phyloP scores from a whole-genome alignment of 371 early-diverging fungal species.

The Apophysomyces variabilis region DNA sequence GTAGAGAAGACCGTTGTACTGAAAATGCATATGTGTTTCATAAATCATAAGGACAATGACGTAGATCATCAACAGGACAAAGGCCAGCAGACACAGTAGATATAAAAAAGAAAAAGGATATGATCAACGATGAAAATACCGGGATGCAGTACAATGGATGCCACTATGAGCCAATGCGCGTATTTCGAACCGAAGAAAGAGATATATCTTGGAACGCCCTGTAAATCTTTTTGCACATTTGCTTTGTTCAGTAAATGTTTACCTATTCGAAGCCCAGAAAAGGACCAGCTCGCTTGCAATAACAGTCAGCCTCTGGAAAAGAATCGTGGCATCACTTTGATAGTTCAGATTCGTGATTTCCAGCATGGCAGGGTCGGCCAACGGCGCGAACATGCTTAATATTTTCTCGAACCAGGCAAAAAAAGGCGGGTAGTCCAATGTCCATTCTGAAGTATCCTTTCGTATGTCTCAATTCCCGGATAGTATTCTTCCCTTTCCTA shows the following conservation, averaged over 20 bases:
- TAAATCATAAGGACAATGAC: constrained; percentile 3
- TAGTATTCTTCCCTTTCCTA: no score
- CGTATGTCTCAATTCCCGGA: not conserved
- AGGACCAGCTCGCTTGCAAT: constrained; percentile 82
- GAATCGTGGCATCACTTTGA: constrained; percentile 66
- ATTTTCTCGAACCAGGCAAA: constrained; percentile 95
- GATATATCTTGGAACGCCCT: constrained; percentile 30
- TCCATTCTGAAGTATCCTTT: constrained; percentile 92
- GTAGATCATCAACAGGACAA: not conserved
- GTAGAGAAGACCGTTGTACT: constrained; percentile 95
- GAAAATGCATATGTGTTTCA: constrained; percentile 84
- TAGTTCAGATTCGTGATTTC: constrained; percentile 73
- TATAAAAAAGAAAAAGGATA: constrained; percentile 41
- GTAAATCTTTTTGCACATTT: not conserved
- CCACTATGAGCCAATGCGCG: constrained; percentile 51
- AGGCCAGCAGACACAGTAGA: not conserved
- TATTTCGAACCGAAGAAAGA: constrained; percentile 42
- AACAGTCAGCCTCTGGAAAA: constrained; percentile 87
- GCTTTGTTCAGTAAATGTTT: constrained; percentile 15
- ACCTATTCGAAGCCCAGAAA: constrained; percentile 72
- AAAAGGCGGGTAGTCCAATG: constrained; percentile 97
- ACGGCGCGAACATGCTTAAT: constrained; percentile 68
- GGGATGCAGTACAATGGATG: constrained; percentile 79
- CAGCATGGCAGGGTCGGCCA: constrained; percentile 79
- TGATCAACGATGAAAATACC: constrained; percentile 88